These are phyloP conservation scores for Epichloe sp. DNA, from an alignment of 2,329 filamentous ascomycete species.

Conservation along the genomic window DNA sequence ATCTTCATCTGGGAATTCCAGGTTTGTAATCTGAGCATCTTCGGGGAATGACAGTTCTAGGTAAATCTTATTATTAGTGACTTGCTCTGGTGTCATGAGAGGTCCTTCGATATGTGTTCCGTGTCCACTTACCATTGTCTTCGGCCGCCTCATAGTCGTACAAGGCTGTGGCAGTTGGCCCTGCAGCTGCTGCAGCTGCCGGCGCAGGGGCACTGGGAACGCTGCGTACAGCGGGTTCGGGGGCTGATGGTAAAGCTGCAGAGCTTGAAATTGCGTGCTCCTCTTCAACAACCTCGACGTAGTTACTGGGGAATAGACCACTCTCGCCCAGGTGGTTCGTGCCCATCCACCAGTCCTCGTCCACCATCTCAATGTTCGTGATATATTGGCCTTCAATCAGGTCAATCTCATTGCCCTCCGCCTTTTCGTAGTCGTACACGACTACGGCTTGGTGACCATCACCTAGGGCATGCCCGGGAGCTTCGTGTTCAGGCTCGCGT, in stretches of 20 bases:
- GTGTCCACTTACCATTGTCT: constrained; percentile 54
- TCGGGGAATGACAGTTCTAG: constrained; percentile 72
- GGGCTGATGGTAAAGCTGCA: constrained; percentile 20
- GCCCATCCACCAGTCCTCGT: constrained; percentile 98
- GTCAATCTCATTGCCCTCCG: constrained; percentile 93
- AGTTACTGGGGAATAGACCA: constrained; percentile 93
- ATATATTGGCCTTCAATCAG: constrained; percentile 79
- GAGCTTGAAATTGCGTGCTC: constrained; percentile 22
- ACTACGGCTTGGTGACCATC: constrained; percentile 63
- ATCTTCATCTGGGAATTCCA: constrained; percentile 96
- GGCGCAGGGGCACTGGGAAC: constrained; percentile 19
- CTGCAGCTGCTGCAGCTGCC: constrained; percentile 24
- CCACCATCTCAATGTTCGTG: constrained; percentile 90
- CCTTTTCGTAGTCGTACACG: constrained; percentile 94
- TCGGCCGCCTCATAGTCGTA: constrained; percentile 97
- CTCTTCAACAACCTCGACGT: constrained; percentile 72
- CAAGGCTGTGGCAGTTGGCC: constrained; percentile 65
- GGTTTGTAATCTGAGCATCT: constrained; percentile 63
- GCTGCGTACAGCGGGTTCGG: constrained; percentile 13
- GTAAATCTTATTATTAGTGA: not conserved
- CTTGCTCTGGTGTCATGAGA: not conserved
- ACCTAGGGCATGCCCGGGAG: constrained; percentile 15
- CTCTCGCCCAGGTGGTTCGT: constrained; percentile 73
- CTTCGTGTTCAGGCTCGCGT: constrained; percentile 20
- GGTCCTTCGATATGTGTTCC: not conserved